These are phyloP conservation scores for Scedosporium boydii DNA, from an alignment of 2,329 filamentous ascomycete genomes.

Conservation along the genomic window DNA sequence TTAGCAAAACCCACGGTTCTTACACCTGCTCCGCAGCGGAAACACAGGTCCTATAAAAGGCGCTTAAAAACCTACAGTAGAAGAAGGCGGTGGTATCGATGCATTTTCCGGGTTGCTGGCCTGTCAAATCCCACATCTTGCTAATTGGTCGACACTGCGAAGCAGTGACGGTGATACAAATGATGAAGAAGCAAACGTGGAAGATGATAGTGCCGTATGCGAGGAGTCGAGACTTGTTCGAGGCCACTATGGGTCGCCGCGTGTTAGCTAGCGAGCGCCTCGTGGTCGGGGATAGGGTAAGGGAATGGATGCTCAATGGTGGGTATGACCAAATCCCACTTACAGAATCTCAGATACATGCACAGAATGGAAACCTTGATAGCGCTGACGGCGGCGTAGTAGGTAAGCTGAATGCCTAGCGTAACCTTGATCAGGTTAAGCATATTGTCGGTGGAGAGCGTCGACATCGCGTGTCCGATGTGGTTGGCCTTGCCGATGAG, in stretches of 20 bases:
- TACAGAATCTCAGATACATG: slow-evolving; percentile 36
- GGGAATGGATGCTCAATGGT: no score
- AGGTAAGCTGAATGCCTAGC: slow-evolving; percentile 28
- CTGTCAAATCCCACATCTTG: slow-evolving; percentile 30
- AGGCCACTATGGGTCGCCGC: slow-evolving; percentile 11
- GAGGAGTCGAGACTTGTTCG: slow-evolving; percentile 17
- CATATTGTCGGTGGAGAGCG: slow-evolving; percentile 13
- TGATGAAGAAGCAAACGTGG: slow-evolving; percentile 28
- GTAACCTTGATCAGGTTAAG: slow-evolving; percentile 15
- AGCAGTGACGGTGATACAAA: slow-evolving; percentile 27
- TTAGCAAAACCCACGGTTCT: neutral
- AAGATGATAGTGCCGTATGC: slow-evolving; percentile 26
- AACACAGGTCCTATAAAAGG: neutral
- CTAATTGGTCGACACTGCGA: slow-evolving; percentile 30
- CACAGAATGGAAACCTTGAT: slow-evolving; percentile 35
- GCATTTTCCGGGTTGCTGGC: slow-evolving; percentile 22
- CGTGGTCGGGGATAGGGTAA: slow-evolving; percentile 11
- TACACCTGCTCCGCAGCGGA: neutral
- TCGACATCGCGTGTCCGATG: slow-evolving; percentile 12
- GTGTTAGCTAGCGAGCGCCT: slow-evolving; percentile 14
- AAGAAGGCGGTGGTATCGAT: slow-evolving; percentile 31
- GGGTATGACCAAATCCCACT: slow-evolving; percentile 5
- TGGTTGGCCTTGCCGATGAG: slow-evolving; percentile 12
- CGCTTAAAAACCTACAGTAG: slow-evolving; percentile 21
- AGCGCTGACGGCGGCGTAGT: slow-evolving; percentile 27